Evolutionary conservation across 495 filamentous ascomycete genomes (phyloP).

Genomic region (Poronia punctata): DNA sequence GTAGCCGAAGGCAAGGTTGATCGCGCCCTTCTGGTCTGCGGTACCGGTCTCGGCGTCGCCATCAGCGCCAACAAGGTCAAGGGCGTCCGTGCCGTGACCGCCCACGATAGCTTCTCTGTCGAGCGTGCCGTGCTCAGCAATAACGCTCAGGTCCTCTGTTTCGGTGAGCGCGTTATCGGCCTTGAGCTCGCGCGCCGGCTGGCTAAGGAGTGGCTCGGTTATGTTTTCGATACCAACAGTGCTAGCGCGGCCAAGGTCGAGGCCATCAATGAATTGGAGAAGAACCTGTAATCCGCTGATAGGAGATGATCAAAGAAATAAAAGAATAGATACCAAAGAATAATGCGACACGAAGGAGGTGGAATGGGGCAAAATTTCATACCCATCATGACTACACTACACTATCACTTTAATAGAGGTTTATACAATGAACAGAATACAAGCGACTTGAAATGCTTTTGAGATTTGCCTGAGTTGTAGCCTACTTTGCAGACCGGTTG

Average conservation of each 20-base stretch:
- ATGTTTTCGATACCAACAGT: conserved; percentile 69
- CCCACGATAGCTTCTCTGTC: conserved; percentile 78
- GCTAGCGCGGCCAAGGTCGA: conserved; percentile 68
- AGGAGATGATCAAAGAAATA: too few relatives aligned
- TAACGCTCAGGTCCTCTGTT: conserved; percentile 81
- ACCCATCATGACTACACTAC: too few relatives aligned
- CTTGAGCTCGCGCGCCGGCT: conserved; percentile 71
- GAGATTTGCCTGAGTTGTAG: too few relatives aligned
- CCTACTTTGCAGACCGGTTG: too few relatives aligned
- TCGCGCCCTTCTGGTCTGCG: conserved; percentile 79
- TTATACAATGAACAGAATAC: too few relatives aligned
- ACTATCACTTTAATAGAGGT: too few relatives aligned
- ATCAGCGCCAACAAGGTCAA: conserved; percentile 84
- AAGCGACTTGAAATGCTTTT: too few relatives aligned
- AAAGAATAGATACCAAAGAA: too few relatives aligned
- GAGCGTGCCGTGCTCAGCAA: conserved; percentile 78
- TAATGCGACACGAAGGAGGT: background rate
- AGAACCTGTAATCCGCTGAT: conserved; percentile 27
- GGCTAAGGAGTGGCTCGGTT: conserved; percentile 75
- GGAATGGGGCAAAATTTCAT: background rate
- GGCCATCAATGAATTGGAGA: conserved; percentile 68
- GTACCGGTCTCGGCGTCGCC: conserved; percentile 78
- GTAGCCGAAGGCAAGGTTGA: conserved; percentile 64
- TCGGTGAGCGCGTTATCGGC: conserved; percentile 79
- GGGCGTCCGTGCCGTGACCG: conserved; percentile 77